These are phyloP conservation scores for Aschersonia sp. DNA, from an alignment of 2,329 filamentous ascomycete genomes.

Conservation along the genomic window DNA sequence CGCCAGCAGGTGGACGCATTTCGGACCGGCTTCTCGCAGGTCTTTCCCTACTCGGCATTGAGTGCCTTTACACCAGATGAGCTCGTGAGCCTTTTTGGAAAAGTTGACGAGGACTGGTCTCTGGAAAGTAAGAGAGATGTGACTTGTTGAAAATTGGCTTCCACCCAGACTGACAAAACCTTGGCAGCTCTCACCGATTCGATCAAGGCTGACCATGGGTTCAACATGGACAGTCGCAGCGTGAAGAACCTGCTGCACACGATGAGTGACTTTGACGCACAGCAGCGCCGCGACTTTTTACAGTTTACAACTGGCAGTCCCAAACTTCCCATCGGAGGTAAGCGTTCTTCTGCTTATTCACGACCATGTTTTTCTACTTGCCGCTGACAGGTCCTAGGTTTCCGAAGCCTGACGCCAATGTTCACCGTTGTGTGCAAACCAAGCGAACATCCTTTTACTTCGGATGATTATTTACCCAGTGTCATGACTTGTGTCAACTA, in stretches of 20 bases:
- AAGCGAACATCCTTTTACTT: conserved; percentile 84
- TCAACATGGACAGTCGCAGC: conserved; percentile 95
- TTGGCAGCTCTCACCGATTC: conserved; percentile 78
- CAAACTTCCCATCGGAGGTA: conserved; percentile 95
- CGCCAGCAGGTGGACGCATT: conserved; percentile 84
- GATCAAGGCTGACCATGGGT: conserved; percentile 96
- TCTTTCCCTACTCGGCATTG: conserved; percentile 87
- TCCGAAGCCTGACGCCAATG: conserved; percentile 93
- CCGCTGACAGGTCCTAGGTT: conserved; percentile 41
- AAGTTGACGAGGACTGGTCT: conserved; percentile 90
- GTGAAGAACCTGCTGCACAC: conserved; percentile 85
- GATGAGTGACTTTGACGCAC: conserved; percentile 71
- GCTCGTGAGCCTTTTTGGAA: conserved; percentile 85
- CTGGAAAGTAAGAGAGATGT: conserved; percentile 64
- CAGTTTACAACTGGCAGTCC: conserved; percentile 97
- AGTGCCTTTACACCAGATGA: conserved; percentile 92
- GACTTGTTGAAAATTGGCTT: background rate
- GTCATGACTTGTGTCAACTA: conserved; percentile 99
- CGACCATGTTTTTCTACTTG: too few relatives aligned
- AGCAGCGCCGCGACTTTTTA: conserved; percentile 79
- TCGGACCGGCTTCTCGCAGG: conserved; percentile 78
- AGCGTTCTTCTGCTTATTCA: conserved; percentile 12
- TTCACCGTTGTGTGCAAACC: conserved; percentile 98
- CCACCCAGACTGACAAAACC: background rate
- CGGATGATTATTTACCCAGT: conserved; percentile 96